phyloP scores from a whole-genome alignment of 1,284 basidiomycete genomes.

The Veloboletus limbatus region DNA sequence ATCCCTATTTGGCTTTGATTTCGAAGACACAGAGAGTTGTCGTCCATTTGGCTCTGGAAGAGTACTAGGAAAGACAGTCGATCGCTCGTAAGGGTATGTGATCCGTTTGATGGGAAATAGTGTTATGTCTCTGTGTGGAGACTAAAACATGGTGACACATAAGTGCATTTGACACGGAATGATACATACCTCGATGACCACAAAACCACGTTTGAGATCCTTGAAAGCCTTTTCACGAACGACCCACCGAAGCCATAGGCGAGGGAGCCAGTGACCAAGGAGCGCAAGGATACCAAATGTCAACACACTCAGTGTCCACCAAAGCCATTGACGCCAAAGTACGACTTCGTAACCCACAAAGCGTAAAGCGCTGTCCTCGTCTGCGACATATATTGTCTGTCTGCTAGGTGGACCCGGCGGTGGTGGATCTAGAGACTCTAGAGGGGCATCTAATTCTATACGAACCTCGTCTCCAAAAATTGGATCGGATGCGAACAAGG shows the following conservation, averaged over 20 bases:
- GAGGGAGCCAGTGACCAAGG: slow-evolving; percentile 92
- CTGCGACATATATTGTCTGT: slow-evolving; percentile 85
- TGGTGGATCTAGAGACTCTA: slow-evolving; percentile 59
- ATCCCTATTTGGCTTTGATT: slow-evolving; percentile 22
- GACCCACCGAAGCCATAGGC: slow-evolving; percentile 86
- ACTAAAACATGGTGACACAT: slow-evolving; percentile 43
- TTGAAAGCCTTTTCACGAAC: slow-evolving; percentile 83
- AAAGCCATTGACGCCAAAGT: slow-evolving; percentile 62
- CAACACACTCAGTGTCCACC: slow-evolving; percentile 70
- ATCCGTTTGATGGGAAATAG: slow-evolving; percentile 70
- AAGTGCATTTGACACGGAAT: neutral
- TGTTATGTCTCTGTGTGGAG: slow-evolving; percentile 78
- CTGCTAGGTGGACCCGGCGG: slow-evolving; percentile 76
- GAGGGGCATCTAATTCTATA: slow-evolving; percentile 69
- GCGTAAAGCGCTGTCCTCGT: slow-evolving; percentile 89
- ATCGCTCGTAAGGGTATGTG: slow-evolving; percentile 73
- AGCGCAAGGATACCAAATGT: slow-evolving; percentile 79
- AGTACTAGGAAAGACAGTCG: slow-evolving; percentile 67
- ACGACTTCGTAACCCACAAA: slow-evolving; percentile 88
- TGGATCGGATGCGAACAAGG: slow-evolving; percentile 68
- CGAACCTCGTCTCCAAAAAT: slow-evolving; percentile 79
- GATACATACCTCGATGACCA: slow-evolving; percentile 84
- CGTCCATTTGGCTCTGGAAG: slow-evolving; percentile 22
- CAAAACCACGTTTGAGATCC: slow-evolving; percentile 65
- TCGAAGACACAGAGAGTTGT: slow-evolving; percentile 25